Evolutionary conservation across 1,284 basidiomycete species (phyloP).

Genomic region (Vanrija humicola): DNA sequence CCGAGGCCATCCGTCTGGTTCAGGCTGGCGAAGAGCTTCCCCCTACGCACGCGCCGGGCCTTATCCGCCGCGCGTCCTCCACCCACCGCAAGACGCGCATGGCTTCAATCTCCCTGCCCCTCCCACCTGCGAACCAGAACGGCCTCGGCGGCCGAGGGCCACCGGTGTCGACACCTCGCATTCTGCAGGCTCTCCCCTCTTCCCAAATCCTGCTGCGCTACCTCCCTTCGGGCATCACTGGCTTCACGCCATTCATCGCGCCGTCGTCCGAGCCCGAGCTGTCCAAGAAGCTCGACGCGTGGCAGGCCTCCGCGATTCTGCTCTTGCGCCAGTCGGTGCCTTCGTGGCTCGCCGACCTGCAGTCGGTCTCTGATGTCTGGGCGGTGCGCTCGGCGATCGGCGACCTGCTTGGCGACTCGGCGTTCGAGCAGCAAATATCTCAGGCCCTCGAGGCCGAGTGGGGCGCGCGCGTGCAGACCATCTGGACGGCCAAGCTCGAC

Average conservation of each 20-base stretch:
- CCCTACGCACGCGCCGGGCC: neutral
- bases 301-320: slow-evolving; percentile 31
- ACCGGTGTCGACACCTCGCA: slow-evolving; percentile 30
- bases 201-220: slow-evolving; percentile 48
- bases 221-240: slow-evolving; percentile 39
- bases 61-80: slow-evolving; percentile 12
- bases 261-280: slow-evolving; percentile 61
- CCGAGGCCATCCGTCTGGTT: slow-evolving; percentile 37
- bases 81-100: slow-evolving; percentile 35
- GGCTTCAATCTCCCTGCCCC: slow-evolving; percentile 41
- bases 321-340: slow-evolving; percentile 31
- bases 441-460: slow-evolving; percentile 38
- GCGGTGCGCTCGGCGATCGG: slow-evolving; percentile 24
- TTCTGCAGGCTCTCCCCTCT: slow-evolving; percentile 45
- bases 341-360: slow-evolving; percentile 32
- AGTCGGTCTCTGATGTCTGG: slow-evolving; percentile 43
- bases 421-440: slow-evolving; percentile 25
- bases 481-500: slow-evolving; percentile 41
- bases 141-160: slow-evolving; percentile 13
- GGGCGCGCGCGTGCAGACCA: slow-evolving; percentile 34
- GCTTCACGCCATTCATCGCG: slow-evolving; percentile 50
- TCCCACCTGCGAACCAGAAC: slow-evolving; percentile 17
- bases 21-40: slow-evolving; percentile 35
- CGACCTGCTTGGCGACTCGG: slow-evolving; percentile 24
- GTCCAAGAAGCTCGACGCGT: slow-evolving; percentile 27